Conservation (phyloP, 2,329 filamentous ascomycete genomes). For the Penicillium sp. region DNA sequence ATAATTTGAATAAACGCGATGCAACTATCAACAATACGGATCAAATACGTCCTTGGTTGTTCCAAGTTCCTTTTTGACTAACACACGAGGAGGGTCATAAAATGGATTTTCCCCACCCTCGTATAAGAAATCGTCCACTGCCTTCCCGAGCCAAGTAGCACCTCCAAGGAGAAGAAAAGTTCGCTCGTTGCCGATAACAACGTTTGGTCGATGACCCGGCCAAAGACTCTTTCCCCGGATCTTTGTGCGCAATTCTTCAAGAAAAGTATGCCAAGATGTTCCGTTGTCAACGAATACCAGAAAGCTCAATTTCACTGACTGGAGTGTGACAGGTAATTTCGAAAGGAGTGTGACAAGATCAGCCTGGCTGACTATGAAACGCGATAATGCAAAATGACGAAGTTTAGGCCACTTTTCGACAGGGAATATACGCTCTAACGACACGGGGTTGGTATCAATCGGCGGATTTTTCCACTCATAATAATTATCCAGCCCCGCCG, state of each 20-base stretch:
- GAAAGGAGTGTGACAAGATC: neutral
- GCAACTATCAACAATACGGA: neutral
- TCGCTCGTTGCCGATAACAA: neutral
- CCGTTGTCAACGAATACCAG: neutral
- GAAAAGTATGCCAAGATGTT: neutral
- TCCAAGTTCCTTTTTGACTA: neutral
- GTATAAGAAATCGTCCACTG: neutral
- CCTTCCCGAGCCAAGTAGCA: neutral
- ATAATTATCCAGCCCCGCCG: neutral
- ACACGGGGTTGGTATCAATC: neutral
- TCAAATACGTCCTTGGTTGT: neutral
- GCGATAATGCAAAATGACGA: constrained; percentile 1
- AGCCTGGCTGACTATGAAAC: neutral
- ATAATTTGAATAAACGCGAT: neutral
- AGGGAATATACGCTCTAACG: neutral
- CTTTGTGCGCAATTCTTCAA: neutral
- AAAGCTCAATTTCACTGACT: constrained; percentile 1
- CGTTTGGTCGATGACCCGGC: neutral
- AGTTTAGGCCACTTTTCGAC: neutral
- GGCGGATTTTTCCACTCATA: neutral
- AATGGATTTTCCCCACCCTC: neutral
- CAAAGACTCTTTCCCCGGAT: neutral
- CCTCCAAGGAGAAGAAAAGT: neutral
- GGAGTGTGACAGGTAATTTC: neutral
- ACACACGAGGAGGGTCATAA: neutral